Evolutionary conservation across 1,139 yeast genomes (phyloP).

Genomic region (Geotrichum histeridarum): DNA sequence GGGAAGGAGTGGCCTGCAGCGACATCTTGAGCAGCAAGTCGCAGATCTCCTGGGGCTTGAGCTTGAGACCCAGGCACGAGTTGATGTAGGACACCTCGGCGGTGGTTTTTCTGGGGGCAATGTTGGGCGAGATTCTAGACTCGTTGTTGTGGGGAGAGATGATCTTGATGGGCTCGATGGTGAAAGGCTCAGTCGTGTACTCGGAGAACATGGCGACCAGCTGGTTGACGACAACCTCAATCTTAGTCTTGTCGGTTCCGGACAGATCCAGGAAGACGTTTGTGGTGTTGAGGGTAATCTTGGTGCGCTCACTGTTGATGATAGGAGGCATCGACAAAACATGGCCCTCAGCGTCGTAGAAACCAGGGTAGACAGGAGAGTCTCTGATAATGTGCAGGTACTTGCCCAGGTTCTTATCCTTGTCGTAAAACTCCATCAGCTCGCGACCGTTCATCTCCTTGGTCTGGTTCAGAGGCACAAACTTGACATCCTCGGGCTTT

Average conservation of each 20-base stretch:
- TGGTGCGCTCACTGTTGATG: constrained; percentile 87
- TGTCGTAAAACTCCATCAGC: constrained; percentile 83
- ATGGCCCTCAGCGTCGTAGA: constrained; percentile 67
- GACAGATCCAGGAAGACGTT: constrained; percentile 92
- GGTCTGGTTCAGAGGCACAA: constrained; percentile 81
- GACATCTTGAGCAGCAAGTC: constrained; percentile 76
- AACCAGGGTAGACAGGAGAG: constrained; percentile 87
- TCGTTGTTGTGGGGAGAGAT: constrained; percentile 78
- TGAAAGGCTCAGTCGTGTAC: constrained; percentile 56
- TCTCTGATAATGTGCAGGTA: constrained; percentile 83
- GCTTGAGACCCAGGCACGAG: constrained; percentile 79
- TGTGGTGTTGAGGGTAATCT: constrained; percentile 76
- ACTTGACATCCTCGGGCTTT: constrained; percentile 70
- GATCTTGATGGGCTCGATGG: constrained; percentile 83
- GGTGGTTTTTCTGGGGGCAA: constrained; percentile 59
- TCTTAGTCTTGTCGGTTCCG: constrained; percentile 91
- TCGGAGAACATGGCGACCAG: constrained; percentile 93
- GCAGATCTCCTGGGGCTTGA: constrained; percentile 63
- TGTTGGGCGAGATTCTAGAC: constrained; percentile 70
- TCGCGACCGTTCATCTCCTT: constrained; percentile 69
- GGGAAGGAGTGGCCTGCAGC: constrained; percentile 55
- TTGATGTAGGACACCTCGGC: constrained; percentile 86
- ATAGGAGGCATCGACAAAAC: constrained; percentile 96
- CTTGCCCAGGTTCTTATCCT: constrained; percentile 84
- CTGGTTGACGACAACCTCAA: constrained; percentile 85